These are phyloP conservation scores for Xylaria cubensis DNA, from an alignment of 495 filamentous ascomycete species.

Conservation along the genomic window DNA sequence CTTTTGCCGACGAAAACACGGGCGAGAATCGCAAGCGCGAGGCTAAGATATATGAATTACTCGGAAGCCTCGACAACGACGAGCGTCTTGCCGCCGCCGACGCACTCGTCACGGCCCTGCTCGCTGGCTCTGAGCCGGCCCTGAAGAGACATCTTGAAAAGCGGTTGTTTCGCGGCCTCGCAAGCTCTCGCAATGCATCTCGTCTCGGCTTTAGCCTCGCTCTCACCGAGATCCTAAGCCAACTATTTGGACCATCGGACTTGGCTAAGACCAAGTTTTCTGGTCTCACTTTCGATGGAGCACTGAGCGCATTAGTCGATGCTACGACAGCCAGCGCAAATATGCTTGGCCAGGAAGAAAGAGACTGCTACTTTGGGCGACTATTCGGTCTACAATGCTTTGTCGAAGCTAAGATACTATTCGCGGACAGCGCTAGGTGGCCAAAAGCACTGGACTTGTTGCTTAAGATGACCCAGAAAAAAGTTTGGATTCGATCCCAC, in stretches of 20 bases:
- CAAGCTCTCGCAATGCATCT: conserved; percentile 88
- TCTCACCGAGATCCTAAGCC: conserved; percentile 77
- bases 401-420: conserved; percentile 76
- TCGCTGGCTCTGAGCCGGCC: conserved; percentile 50
- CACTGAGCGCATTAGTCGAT: conserved; percentile 69
- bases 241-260: conserved; percentile 60
- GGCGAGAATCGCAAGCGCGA: conserved; percentile 55
- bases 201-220: conserved; percentile 91
- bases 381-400: conserved; percentile 88
- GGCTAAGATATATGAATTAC: conserved; percentile 56
- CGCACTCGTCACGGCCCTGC: conserved; percentile 54
- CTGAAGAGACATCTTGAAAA: conserved; percentile 61
- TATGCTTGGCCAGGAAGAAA: conserved; percentile 77
- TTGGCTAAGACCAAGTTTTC: conserved; percentile 52
- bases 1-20: conserved; percentile 52
- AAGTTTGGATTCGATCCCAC: conserved; percentile 88
- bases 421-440: conserved; percentile 66
- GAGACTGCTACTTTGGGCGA: conserved; percentile 83
- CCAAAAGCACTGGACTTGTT: conserved; percentile 64
- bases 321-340: conserved; percentile 70
- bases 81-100: conserved; percentile 60
- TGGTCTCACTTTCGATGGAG: conserved; percentile 59
- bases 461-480: conserved; percentile 65
- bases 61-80: conserved; percentile 56
- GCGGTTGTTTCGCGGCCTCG: conserved; percentile 84